Percentiles rank a stretch among this genome's conserved stretches.
Evolutionary conservation across 179 eudicot genomes (phyloP).

Genomic region (Drosera spatulata): DNA sequence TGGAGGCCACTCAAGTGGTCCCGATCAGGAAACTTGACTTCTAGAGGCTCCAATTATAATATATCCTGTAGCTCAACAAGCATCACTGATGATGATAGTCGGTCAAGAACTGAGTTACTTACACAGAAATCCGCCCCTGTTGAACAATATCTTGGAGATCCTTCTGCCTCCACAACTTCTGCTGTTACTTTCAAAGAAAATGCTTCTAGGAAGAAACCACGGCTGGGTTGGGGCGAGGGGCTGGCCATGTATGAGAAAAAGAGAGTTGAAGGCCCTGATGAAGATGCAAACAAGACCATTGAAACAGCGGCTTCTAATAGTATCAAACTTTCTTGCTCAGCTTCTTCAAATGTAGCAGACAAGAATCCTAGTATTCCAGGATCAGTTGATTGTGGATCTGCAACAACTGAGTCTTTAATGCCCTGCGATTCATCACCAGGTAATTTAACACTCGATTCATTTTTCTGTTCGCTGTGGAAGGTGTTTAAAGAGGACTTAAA

Average conservation of each 20-base stretch:
- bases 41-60: conserved; percentile 58
- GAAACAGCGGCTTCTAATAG: conserved; percentile 12
- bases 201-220: conserved; percentile 70
- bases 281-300: conserved; percentile 30
- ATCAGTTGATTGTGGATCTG: conserved; percentile 65
- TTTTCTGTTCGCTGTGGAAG: not conserved
- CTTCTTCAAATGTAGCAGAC: conserved; percentile 26
- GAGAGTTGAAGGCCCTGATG: conserved; percentile 79
- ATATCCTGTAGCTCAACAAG: conserved; percentile 70
- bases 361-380: conserved; percentile 53
- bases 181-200: conserved; percentile 43
- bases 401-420: conserved; percentile 76
- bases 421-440: conserved; percentile 92
- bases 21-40: conserved; percentile 68
- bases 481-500: not conserved
- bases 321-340: conserved; percentile 32
- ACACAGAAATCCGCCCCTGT: conserved; percentile 26
- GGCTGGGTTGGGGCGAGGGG: conserved; percentile 96
- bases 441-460: conserved; percentile 10
- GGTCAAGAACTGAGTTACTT: conserved; percentile 32
- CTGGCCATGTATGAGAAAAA: conserved; percentile 92
- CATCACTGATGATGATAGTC: conserved; percentile 36
- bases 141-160: conserved; percentile 57
- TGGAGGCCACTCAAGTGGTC: conserved; percentile 90
- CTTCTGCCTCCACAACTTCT: conserved; percentile 38